Evolutionary conservation across 1,284 basidiomycete species (phyloP).

Genomic region (Fistulinella cinereoalba): DNA sequence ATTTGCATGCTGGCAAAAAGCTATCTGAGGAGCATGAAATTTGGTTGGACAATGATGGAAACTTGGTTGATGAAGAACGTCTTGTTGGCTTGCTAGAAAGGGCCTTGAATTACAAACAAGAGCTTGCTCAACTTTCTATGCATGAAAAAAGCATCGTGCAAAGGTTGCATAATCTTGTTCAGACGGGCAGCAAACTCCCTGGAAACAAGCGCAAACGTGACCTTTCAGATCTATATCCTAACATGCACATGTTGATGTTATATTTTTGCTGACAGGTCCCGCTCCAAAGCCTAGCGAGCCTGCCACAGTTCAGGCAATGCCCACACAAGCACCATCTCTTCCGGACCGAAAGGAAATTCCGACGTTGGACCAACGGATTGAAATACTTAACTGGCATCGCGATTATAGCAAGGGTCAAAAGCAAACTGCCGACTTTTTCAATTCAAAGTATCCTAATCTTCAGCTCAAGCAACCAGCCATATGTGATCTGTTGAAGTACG

Average conservation of each 20-base stretch:
- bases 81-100: not conserved
- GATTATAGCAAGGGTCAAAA: not conserved
- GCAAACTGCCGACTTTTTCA: conserved; percentile 6
- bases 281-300: no score
- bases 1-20: not conserved
- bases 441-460: conserved; percentile 3
- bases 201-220: not conserved
- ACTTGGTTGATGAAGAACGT: conserved; percentile 7
- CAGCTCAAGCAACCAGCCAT: conserved; percentile 1
- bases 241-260: not conserved
- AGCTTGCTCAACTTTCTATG: not conserved
- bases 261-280: not conserved
- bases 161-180: not conserved
- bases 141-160: not conserved
- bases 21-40: conserved; percentile 4
- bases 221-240: not conserved
- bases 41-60: conserved; percentile 7
- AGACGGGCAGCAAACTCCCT: not conserved
- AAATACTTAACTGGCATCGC: conserved; percentile 13
- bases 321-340: not conserved
- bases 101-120: conserved; percentile 4
- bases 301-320: not conserved
- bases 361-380: conserved; percentile 1
- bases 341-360: conserved; percentile 4
- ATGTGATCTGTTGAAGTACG: not conserved